Evolutionary conservation across 1,284 basidiomycete genomes (phyloP).

Genomic region (Tetrapyrgos nigripes): DNA sequence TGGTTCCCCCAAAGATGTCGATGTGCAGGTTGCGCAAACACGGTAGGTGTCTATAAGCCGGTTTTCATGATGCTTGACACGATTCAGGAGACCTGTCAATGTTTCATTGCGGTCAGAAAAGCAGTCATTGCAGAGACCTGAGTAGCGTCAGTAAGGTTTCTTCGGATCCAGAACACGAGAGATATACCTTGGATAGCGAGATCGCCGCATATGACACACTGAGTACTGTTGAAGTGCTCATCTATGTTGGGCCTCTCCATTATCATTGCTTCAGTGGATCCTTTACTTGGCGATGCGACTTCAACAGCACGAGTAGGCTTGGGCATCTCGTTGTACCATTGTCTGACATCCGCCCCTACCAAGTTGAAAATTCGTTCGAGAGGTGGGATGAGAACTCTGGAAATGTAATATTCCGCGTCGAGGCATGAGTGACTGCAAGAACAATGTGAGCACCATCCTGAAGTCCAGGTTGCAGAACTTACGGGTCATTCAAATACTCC

Average conservation of each 20-base stretch:
- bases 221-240: constrained; percentile 76
- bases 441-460: background rate
- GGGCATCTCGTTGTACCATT: constrained; percentile 93
- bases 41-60: constrained; percentile 64
- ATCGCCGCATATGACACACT: constrained; percentile 74
- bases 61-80: constrained; percentile 64
- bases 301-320: constrained; percentile 49
- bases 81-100: constrained; percentile 62
- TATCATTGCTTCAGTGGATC: constrained; percentile 33
- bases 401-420: constrained; percentile 93
- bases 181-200: constrained; percentile 58
- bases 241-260: constrained; percentile 63
- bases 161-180: constrained; percentile 12
- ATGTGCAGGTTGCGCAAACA: constrained; percentile 77
- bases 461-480: constrained; percentile 1
- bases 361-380: constrained; percentile 92
- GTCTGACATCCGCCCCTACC: constrained; percentile 86
- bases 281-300: constrained; percentile 54
- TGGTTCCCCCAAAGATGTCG: constrained; percentile 60
- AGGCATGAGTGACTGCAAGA: constrained; percentile 49
- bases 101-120: constrained; percentile 57
- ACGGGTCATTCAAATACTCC: constrained; percentile 80
- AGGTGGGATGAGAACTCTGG: constrained; percentile 87
- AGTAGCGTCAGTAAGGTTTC: constrained; percentile 6
- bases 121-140: constrained; percentile 78